phyloP scores from a whole-genome alignment of 139 green algal species.

The Closterium sp. region DNA sequence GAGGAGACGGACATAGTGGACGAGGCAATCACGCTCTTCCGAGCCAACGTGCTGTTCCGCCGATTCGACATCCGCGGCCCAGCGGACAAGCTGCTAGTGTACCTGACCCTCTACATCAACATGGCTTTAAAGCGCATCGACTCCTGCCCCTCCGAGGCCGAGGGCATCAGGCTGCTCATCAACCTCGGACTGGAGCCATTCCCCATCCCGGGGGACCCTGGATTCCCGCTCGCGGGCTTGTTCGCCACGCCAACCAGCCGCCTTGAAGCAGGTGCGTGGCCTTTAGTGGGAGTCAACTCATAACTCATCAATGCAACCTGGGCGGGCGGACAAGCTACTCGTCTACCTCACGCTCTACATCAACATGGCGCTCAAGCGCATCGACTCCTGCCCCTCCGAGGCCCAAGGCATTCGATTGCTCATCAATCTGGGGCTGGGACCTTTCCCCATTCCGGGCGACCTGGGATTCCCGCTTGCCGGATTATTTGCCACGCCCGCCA shows the following conservation, averaged over 20 bases:
- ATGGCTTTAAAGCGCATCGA: constrained; percentile 60
- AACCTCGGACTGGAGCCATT: constrained; percentile 57
- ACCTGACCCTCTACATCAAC: constrained; percentile 67
- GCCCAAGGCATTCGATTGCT: constrained; percentile 55
- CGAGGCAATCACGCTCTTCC: constrained; percentile 61
- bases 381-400: constrained; percentile 47
- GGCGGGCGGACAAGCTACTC: constrained; percentile 60
- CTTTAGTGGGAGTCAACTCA: no score
- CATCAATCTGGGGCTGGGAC: constrained; percentile 57
- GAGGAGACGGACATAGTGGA: constrained; percentile 61
- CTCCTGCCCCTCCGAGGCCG: constrained; percentile 49
- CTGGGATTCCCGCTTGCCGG: constrained; percentile 56
- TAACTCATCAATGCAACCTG: no score
- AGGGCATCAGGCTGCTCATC: constrained; percentile 55
- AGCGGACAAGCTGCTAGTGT: constrained; percentile 67
- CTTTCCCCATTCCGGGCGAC: constrained; percentile 58
- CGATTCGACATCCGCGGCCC: constrained; percentile 53
- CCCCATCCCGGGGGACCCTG: constrained; percentile 58
- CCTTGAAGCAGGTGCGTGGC: constrained; percentile 49
- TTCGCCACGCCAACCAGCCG: constrained; percentile 44
- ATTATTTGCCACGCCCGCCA: constrained; percentile 49
- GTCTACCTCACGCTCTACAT: constrained; percentile 69
- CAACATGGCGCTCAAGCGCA: constrained; percentile 59
- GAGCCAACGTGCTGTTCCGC: constrained; percentile 67
- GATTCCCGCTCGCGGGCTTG: constrained; percentile 57